Percentiles rank a stretch among this genome's conserved stretches.
phyloP scores from a whole-genome alignment of 495 filamentous ascomycete species.

The Apiosordaria backusii region DNA sequence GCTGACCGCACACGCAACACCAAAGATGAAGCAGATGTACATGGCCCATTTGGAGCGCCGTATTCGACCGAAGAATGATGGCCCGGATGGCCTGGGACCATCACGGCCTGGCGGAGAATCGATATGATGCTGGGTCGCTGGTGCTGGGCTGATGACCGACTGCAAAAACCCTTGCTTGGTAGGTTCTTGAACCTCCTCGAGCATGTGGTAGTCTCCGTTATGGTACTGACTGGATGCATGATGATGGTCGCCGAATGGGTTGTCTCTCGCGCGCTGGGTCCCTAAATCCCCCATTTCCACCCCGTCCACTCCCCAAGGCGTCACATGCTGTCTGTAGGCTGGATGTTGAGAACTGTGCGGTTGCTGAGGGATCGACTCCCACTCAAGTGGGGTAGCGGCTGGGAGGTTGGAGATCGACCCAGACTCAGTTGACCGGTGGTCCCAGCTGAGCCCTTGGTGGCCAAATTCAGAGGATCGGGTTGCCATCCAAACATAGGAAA shows the following conservation, averaged over 20 bases:
- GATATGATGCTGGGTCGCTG: neutral
- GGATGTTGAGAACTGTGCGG: neutral
- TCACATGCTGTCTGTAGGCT: neutral
- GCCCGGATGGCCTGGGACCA: neutral
- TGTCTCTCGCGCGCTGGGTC: neutral
- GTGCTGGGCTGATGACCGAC: neutral
- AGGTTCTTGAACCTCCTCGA: neutral
- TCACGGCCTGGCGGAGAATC: neutral
- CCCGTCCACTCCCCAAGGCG: neutral
- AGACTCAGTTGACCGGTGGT: neutral
- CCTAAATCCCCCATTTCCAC: neutral
- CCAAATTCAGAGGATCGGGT: neutral
- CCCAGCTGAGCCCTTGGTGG: neutral
- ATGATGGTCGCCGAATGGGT: neutral
- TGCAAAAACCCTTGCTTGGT: neutral
- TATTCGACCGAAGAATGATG: conserved; percentile 5
- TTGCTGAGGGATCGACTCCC: neutral
- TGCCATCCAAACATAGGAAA: neutral
- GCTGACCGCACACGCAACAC: conserved; percentile 32
- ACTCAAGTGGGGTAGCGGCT: neutral
- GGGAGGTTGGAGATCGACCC: neutral
- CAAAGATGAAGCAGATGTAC: conserved; percentile 34
- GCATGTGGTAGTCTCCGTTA: neutral
- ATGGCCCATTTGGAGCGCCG: conserved; percentile 33
- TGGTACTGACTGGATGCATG: neutral